Evolutionary conservation across 1,284 basidiomycete species (phyloP).

Genomic region (Leccinum solheimii): DNA sequence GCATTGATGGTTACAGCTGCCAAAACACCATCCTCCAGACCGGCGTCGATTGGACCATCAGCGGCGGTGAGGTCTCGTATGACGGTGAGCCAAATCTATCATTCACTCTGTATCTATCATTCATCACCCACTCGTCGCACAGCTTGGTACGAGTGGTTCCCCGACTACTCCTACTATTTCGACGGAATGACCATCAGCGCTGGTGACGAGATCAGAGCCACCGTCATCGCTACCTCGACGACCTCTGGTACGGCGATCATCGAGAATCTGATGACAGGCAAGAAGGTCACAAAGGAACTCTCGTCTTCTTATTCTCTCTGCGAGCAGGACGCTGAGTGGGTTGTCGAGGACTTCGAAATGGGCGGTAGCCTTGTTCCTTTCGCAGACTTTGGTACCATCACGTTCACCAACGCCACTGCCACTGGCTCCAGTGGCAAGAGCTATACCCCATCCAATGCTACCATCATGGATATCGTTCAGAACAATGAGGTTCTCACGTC

Average conservation of each 20-base stretch:
- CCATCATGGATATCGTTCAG: neutral
- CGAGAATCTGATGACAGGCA: neutral
- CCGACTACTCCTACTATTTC: neutral
- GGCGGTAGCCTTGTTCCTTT: neutral
- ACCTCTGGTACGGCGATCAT: neutral
- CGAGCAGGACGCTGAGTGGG: neutral
- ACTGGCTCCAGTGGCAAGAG: neutral
- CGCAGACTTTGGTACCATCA: neutral
- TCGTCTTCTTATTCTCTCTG: neutral
- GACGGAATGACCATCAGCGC: neutral
- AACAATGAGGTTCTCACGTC: neutral
- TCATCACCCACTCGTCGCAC: neutral
- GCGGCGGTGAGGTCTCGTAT: neutral
- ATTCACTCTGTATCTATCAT: neutral
- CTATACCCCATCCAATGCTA: neutral
- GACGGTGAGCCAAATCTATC: neutral
- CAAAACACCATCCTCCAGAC: neutral
- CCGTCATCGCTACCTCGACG: neutral
- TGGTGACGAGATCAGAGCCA: neutral
- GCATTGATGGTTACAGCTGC: neutral
- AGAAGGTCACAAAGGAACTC: neutral
- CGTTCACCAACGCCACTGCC: neutral
- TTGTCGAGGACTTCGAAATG: neutral
- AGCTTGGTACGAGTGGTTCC: neutral
- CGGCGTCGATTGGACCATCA: neutral